phyloP scores from a whole-genome alignment of 768 basidiomycete species.

The Lactarius tabidus region DNA sequence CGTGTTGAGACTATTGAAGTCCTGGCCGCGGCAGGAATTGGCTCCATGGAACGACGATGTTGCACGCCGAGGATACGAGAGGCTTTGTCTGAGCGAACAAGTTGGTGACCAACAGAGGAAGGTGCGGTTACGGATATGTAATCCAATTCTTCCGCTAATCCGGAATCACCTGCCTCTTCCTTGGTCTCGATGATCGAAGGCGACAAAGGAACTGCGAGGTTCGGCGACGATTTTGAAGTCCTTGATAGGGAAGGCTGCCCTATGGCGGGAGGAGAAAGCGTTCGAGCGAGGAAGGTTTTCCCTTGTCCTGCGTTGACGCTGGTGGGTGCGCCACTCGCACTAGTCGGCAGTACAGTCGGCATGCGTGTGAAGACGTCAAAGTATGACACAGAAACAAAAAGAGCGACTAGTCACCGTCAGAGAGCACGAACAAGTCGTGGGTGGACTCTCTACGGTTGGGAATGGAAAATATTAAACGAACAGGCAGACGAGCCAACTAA shows the following conservation, averaged over 20 bases:
- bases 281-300: not conserved
- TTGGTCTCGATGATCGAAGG: constrained; percentile 10
- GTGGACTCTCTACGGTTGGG: not conserved
- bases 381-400: not conserved
- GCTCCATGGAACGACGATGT: constrained; percentile 78
- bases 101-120: constrained; percentile 31
- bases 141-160: constrained; percentile 69
- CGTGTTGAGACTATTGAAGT: constrained; percentile 76
- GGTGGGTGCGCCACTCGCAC: not conserved
- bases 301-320: not conserved
- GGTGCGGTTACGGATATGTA: constrained; percentile 53
- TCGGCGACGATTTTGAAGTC: constrained; percentile 3
- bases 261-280: constrained; percentile 1
- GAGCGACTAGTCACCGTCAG: not conserved
- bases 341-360: not conserved
- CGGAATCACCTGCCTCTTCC: constrained; percentile 32
- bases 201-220: not conserved
- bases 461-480: not conserved
- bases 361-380: not conserved
- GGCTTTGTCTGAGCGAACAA: constrained; percentile 63
- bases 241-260: constrained; percentile 1
- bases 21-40: constrained; percentile 72
- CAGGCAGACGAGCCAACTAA: not conserved
- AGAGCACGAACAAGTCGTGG: constrained; percentile 1
- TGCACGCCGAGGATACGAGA: constrained; percentile 72